Evolutionary conservation across 805 yeast species (phyloP).

Genomic region (Komagataella populi): DNA sequence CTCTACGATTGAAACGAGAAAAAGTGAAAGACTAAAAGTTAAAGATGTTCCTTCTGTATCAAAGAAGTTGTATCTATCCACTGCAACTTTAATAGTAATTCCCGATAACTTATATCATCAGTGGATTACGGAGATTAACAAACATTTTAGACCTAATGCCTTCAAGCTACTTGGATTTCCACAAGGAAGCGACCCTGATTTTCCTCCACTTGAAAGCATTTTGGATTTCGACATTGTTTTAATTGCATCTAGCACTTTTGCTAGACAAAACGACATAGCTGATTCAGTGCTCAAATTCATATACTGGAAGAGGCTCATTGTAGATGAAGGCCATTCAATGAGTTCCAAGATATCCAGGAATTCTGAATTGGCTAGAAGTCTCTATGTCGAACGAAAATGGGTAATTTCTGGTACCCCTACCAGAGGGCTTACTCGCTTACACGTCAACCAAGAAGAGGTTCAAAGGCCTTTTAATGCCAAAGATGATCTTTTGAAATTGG

Average conservation of each 20-base stretch:
- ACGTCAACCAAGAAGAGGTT: conserved; percentile 27
- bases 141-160: conserved; percentile 30
- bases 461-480: conserved; percentile 34
- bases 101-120: conserved; percentile 59
- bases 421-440: conserved; percentile 47
- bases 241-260: conserved; percentile 31
- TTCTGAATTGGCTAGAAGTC: conserved; percentile 30
- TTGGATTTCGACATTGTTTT: conserved; percentile 38
- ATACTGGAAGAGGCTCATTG: conserved; percentile 56
- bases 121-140: conserved; percentile 45
- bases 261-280: conserved; percentile 21
- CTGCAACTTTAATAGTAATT: conserved; percentile 43
- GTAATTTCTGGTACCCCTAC: conserved; percentile 71
- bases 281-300: conserved; percentile 25
- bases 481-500: conserved; percentile 41
- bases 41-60: conserved; percentile 3
- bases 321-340: conserved; percentile 69
- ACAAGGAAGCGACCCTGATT: conserved; percentile 2
- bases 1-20: conserved; percentile 3
- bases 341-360: conserved; percentile 35
- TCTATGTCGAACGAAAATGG: conserved; percentile 54
- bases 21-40: conserved; percentile 8
- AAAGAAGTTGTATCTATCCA: conserved; percentile 27
- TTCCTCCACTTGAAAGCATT: conserved; percentile 21
- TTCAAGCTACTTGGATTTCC: conserved; percentile 22